Evolutionary conservation across 352 stramenopile genomes (phyloP).

Genomic region (Phytopythium delawarense): DNA sequence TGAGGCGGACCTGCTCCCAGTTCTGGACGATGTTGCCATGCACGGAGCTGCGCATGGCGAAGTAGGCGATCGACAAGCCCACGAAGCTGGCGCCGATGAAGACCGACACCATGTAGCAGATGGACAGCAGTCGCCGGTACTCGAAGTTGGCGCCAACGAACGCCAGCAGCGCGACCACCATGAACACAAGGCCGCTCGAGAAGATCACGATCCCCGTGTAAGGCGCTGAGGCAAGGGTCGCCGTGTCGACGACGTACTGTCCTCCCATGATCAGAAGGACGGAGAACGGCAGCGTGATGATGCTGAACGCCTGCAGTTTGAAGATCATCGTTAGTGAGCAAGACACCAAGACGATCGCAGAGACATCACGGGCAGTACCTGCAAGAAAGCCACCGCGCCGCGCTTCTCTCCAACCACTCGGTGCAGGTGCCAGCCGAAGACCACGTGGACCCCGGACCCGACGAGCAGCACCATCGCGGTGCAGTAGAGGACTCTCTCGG

Average conservation of each 20-base stretch:
- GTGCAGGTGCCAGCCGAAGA: constrained; percentile 40
- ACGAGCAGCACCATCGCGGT: constrained; percentile 32
- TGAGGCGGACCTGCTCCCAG: constrained; percentile 54
- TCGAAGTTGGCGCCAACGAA: constrained; percentile 76
- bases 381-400: constrained; percentile 51
- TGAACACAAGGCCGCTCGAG: constrained; percentile 38
- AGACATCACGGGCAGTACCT: constrained; percentile 19
- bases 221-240: constrained; percentile 53
- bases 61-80: constrained; percentile 52
- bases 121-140: constrained; percentile 68
- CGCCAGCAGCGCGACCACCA: constrained; percentile 53
- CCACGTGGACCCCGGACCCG: constrained; percentile 28
- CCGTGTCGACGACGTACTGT: constrained; percentile 70
- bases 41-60: constrained; percentile 39
- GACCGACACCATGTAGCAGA: constrained; percentile 62
- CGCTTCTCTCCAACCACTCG: constrained; percentile 50
- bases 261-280: constrained; percentile 64
- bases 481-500: constrained; percentile 33
- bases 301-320: constrained; percentile 45
- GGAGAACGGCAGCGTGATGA: constrained; percentile 60
- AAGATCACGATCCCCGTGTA: constrained; percentile 77
- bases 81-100: constrained; percentile 42
- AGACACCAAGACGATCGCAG: background rate
- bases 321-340: background rate
- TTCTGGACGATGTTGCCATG: constrained; percentile 49